These are phyloP conservation scores for Stemphylium beticola DNA, from an alignment of 2,329 filamentous ascomycete genomes.

Conservation along the genomic window DNA sequence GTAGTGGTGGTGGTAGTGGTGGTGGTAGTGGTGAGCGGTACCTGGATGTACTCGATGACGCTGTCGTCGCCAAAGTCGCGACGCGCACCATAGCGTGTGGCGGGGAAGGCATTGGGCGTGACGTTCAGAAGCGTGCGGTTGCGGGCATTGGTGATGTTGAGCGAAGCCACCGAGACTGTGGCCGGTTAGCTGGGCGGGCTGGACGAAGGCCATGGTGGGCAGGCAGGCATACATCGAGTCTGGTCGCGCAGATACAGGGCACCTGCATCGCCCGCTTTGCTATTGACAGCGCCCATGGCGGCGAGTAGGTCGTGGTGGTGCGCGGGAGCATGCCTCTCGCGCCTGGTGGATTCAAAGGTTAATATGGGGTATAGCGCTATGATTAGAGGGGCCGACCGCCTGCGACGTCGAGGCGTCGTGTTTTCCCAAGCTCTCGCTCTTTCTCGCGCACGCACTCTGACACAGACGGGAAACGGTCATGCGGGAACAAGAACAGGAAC, in stretches of 20 bases:
- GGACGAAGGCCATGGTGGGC: not conserved
- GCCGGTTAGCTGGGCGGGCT: slow-evolving; percentile 25
- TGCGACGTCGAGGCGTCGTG: slow-evolving; percentile 6
- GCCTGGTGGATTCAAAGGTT: slow-evolving; percentile 21
- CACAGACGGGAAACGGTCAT: slow-evolving; percentile 13
- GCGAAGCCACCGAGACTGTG: slow-evolving; percentile 83
- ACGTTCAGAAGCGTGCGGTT: slow-evolving; percentile 79
- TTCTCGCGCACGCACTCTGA: not conserved
- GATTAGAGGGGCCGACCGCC: slow-evolving; percentile 25
- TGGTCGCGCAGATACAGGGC: slow-evolving; percentile 88
- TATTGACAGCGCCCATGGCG: slow-evolving; percentile 88
- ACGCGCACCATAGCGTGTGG: slow-evolving; percentile 75
- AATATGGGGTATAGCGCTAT: slow-evolving; percentile 40
- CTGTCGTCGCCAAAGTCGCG: slow-evolving; percentile 75
- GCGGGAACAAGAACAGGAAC: slow-evolving; percentile 31
- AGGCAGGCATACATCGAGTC: slow-evolving; percentile 73
- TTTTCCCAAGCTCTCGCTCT: not conserved
- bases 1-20: not conserved
- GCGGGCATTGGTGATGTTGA: slow-evolving; percentile 80
- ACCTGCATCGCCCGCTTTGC: slow-evolving; percentile 79
- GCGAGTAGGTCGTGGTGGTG: slow-evolving; percentile 31
- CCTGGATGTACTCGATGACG: slow-evolving; percentile 86
- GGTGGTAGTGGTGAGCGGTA: slow-evolving; percentile 33
- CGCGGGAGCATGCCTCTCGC: slow-evolving; percentile 37
- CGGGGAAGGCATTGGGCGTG: slow-evolving; percentile 85